Conservation (phyloP, 176 grass and related monocot genomes). For the Triticum aestivum region DNA sequence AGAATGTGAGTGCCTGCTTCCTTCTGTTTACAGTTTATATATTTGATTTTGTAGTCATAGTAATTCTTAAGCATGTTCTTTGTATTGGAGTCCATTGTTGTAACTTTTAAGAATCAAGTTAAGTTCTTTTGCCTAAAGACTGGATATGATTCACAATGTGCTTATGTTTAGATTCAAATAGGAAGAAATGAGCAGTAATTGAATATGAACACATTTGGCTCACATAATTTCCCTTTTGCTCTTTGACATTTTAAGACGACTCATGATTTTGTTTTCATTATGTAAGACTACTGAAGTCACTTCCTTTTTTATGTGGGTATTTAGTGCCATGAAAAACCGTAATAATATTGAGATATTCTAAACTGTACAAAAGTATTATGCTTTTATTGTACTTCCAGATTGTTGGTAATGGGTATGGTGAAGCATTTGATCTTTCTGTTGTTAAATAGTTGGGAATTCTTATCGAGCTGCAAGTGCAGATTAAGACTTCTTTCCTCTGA, state of each 20-base stretch:
- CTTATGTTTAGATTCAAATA: not conserved
- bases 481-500: not conserved
- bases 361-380: not conserved
- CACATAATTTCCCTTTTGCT: not conserved
- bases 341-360: not conserved
- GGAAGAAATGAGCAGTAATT: not conserved
- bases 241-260: not conserved
- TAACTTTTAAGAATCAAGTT: not conserved
- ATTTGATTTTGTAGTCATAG: not conserved
- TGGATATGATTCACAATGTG: not conserved
- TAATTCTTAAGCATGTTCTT: not conserved
- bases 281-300: not conserved
- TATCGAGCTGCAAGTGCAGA: constrained; percentile 1
- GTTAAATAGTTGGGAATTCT: not conserved
- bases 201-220: not conserved
- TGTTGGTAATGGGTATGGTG: not conserved
- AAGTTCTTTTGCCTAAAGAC: not conserved
- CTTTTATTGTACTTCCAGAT: not conserved
- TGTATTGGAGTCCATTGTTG: not conserved
- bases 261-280: not conserved
- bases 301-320: not conserved
- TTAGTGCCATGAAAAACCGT: not conserved
- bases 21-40: not conserved
- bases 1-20: constrained; percentile 59
- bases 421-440: constrained; percentile 11